phyloP scores from a whole-genome alignment of 2,329 filamentous ascomycete genomes.

The Alternaria sp. region DNA sequence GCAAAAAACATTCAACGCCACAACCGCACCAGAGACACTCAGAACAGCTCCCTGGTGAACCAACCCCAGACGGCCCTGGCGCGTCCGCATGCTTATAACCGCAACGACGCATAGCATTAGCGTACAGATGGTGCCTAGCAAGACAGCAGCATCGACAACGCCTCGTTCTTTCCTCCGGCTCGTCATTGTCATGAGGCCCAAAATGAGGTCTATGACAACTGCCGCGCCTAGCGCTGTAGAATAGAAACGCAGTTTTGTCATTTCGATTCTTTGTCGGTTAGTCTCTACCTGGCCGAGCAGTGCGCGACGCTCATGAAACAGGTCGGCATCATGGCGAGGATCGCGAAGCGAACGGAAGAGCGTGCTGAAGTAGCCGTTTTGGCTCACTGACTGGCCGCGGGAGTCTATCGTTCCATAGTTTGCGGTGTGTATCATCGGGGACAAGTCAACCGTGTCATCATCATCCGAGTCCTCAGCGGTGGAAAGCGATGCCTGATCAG shows the following conservation, averaged over 20 bases:
- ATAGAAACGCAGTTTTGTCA: constrained; percentile 49
- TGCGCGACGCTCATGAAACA: constrained; percentile 59
- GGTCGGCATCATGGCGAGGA: constrained; percentile 55
- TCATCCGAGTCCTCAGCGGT: constrained; percentile 59
- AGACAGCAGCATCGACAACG: constrained; percentile 77
- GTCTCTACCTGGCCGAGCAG: constrained; percentile 43
- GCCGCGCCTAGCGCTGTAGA: constrained; percentile 66
- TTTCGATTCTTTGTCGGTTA: constrained; percentile 47
- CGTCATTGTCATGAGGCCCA: constrained; percentile 71
- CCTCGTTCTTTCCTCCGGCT: constrained; percentile 71
- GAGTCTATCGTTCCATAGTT: constrained; percentile 58
- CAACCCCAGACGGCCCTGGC: constrained; percentile 43
- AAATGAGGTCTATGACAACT: constrained; percentile 70
- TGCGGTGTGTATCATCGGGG: constrained; percentile 40
- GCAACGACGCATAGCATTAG: constrained; percentile 55
- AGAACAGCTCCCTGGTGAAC: constrained; percentile 44
- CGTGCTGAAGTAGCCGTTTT: constrained; percentile 44
- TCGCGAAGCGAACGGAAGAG: constrained; percentile 41
- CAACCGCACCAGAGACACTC: constrained; percentile 35
- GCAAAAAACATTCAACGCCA: constrained; percentile 40
- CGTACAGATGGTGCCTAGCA: constrained; percentile 73
- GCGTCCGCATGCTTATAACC: constrained; percentile 44
- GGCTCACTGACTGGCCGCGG: constrained; percentile 7
- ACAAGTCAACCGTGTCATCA: constrained; percentile 59
- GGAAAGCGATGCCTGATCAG: constrained; percentile 37